phyloP scores from a whole-genome alignment of 2,329 filamentous ascomycete species.

The Trichoderma sp. region DNA sequence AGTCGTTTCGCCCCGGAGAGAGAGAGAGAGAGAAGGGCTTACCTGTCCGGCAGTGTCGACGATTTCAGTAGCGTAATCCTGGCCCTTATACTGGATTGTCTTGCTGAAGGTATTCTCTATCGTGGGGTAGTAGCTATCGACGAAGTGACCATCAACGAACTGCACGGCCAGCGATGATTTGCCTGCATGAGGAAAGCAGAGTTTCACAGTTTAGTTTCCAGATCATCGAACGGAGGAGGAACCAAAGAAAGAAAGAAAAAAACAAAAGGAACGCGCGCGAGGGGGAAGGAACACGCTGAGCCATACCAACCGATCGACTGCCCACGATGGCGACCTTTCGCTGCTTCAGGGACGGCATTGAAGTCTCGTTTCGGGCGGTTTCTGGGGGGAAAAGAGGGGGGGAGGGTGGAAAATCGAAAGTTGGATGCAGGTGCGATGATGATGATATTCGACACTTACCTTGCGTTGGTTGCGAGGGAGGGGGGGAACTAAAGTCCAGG shows the following conservation, averaged over 20 bases:
- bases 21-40: slow-evolving; percentile 35
- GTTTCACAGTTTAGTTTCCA: background rate
- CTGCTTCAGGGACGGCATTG: slow-evolving; percentile 74
- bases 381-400: background rate
- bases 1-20: no score
- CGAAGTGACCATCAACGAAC: slow-evolving; percentile 96
- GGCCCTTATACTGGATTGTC: slow-evolving; percentile 85
- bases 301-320: slow-evolving; percentile 75
- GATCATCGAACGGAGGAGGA: no score
- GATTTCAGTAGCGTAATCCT: slow-evolving; percentile 94
- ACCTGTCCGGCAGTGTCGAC: slow-evolving; percentile 97
- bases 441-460: slow-evolving; percentile 2
- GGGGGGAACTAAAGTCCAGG: background rate
- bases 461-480: no score
- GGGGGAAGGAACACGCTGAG: background rate
- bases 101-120: slow-evolving; percentile 99
- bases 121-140: slow-evolving; percentile 98
- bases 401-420: background rate
- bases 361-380: background rate
- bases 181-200: slow-evolving; percentile 51
- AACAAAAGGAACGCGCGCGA: background rate
- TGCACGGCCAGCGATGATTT: slow-evolving; percentile 97
- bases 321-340: slow-evolving; percentile 95
- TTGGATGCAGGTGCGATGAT: background rate
- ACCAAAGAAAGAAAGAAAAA: background rate